A percentile compares a stretch with the other conserved stretches of the same genome.
Conservation (phyloP, 1,284 basidiomycete genomes). For the Apiotrichum domesticum region DNA sequence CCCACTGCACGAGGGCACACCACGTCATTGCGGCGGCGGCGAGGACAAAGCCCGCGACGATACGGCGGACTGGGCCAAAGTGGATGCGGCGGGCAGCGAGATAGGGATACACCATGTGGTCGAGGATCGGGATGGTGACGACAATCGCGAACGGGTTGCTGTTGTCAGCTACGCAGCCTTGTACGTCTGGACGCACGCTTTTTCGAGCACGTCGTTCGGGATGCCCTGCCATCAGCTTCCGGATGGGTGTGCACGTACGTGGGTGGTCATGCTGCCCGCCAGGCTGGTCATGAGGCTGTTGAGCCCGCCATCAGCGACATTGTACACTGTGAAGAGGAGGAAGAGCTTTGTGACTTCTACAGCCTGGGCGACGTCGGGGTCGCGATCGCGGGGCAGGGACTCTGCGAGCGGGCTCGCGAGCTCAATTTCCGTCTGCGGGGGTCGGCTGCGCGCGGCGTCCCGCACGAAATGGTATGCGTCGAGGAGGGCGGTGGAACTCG, state of each 20-base stretch:
- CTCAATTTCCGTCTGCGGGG: not conserved
- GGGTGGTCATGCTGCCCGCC: conserved; percentile 24
- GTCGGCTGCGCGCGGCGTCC: not conserved
- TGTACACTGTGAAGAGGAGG: conserved; percentile 18
- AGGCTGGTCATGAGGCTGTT: conserved; percentile 21
- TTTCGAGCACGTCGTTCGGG: conserved; percentile 25
- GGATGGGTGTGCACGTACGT: conserved; percentile 11
- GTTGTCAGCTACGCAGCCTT: not conserved
- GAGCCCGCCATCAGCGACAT: conserved; percentile 21
- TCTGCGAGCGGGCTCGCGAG: not conserved
- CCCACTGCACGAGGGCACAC: conserved; percentile 21
- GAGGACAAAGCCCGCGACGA: conserved; percentile 19
- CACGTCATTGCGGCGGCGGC: conserved; percentile 19
- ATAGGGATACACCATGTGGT: conserved; percentile 15
- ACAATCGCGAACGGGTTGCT: conserved; percentile 28
- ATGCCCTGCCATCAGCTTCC: conserved; percentile 16
- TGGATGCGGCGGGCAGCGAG: conserved; percentile 7
- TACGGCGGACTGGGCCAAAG: conserved; percentile 19
- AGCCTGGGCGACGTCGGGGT: not conserved
- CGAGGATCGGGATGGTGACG: conserved; percentile 19
- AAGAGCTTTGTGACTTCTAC: conserved; percentile 17
- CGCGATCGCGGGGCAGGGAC: not conserved
- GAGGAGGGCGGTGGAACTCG: conserved; percentile 11
- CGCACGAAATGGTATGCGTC: conserved; percentile 5
- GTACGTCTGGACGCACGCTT: conserved; percentile 15